phyloP scores from a whole-genome alignment of 352 stramenopile species.

The Phytophthora citricola region DNA sequence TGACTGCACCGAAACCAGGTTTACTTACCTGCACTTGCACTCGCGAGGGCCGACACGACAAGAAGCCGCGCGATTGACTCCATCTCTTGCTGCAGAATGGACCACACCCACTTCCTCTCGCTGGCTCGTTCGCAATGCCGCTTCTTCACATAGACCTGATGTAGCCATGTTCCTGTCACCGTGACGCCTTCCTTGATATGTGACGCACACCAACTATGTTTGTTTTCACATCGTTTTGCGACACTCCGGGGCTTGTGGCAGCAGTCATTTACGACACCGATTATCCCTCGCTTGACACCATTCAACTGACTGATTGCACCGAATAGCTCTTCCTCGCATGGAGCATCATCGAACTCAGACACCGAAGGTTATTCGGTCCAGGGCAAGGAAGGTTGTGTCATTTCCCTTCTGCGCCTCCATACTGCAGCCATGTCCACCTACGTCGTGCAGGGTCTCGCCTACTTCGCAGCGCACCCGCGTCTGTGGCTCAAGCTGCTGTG shows the following conservation, averaged over 20 bases:
- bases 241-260: neutral
- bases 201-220: neutral
- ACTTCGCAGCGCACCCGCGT: slow-evolving; percentile 66
- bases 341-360: slow-evolving; percentile 5
- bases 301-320: slow-evolving; percentile 12
- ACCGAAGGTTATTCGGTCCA: neutral
- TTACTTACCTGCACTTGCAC: neutral
- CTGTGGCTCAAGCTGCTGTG: slow-evolving; percentile 65
- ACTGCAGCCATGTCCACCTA: slow-evolving; percentile 55
- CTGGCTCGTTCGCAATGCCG: neutral
- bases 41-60: neutral
- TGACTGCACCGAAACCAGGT: slow-evolving; percentile 2
- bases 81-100: neutral
- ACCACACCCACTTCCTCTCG: neutral
- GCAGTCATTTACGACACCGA: neutral
- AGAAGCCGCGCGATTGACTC: neutral
- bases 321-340: neutral
- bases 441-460: slow-evolving; percentile 53
- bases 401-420: neutral
- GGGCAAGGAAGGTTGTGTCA: no score
- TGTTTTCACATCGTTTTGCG: neutral
- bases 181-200: neutral
- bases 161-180: slow-evolving; percentile 1
- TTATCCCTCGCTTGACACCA: neutral
- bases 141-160: neutral